Evolutionary conservation across 148 eudicot genomes (phyloP), one percentile per base, ranked within the genome.

Genomic region (Cornus suecica): DNA sequence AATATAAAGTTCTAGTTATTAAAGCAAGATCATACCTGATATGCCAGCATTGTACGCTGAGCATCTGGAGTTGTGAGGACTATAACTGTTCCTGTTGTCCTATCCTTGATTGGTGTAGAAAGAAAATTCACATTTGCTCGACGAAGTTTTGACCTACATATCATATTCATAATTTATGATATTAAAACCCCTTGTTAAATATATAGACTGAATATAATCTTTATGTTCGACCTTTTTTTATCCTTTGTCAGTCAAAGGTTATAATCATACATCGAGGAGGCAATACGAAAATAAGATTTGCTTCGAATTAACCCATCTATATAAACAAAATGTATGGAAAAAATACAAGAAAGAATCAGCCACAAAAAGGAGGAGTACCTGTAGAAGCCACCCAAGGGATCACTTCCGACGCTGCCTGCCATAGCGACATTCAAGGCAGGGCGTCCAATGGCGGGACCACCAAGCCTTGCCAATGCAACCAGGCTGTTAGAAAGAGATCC

Each of bases 11-110:
- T 71, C 15, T 22, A 10, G 63, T 18, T 69, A 24, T 28, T 25
- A n/a, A 37, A 27, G n/a, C 4, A 29, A 67, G 3, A 23, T 45
- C 34, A 45, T 60, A 92, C 99, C 97, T 87, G 99, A 82, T 95
- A 93, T 64, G 99, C 96, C 85, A 95, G 97, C 99, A 95, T 95
- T 68, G 99, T 95, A 32, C 99, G 91, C 79, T 91, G 99, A 80
- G 99, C 99, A 88, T 95, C 99, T 32, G 97, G 88, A 68, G 99
- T 95, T 37, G 99, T 95, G 66, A 95, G 88, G 75, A 95, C 99
- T 80, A 95, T 91, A 71, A 93, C 99, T 0, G 99, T 95, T 75
- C 99, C 99, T 2, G 99, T 95, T 18, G 97, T 95, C 76, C 97
- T 97, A 82, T 95, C 95, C 81, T 90, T 86, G 69, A 92, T 93